Base-by-base conservation (phyloP, 495 filamentous ascomycete genomes). In the Daldinia loculata region DNA sequence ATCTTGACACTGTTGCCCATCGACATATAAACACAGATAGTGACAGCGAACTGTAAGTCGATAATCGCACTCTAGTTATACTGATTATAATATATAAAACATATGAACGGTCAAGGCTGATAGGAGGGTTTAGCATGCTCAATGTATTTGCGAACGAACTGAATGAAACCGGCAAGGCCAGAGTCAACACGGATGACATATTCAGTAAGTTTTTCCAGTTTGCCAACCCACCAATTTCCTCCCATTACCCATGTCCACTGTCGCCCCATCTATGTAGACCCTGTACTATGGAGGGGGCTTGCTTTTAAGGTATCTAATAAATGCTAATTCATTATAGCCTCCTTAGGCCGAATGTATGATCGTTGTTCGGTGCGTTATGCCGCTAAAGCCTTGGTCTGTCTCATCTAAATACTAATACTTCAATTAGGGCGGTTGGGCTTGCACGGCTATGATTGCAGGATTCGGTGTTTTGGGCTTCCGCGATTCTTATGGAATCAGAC, bases 21-120 rank as follows among this genome's bases (percentile, higher is more conserved):
- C 86, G 95, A 71, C 95, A 98, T 77, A 94, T 98, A 81, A 99
- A 99, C 81, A 97, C 95, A 27, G 94, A 98, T 66, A 94, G 90
- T 61, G 95, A 99, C 78, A 94, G 91, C 74, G 95, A 99, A 83
- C 63, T 78, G 43, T 48, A 24, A 48, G 43, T 48, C 19, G n/a
- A 48, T 48, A 48, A 0, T 22, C 19, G 4, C 9, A 11, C 19
- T 19, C 7, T 24, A 48, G 3, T 11, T 22, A 48, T 48, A 9
- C 17, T 22, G 4, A 12, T 24, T 12, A 12, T 24, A 22, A 22
- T 48, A 45, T 45, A 14, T 48, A 22, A 24, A 48, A 22, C 14
- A 24, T 2, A 48, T 11, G 19, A 4, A 24, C 22, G 19, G 8
- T 15, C 43, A 4, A 48, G 19, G 9, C 43, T 48, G 4, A 48